A percentile compares a stretch with the other conserved stretches of the same genome.
These are phyloP conservation scores for Funneliformis caledonium DNA, from an alignment of 371 early-diverging fungal genomes.

Conservation along the genomic window DNA sequence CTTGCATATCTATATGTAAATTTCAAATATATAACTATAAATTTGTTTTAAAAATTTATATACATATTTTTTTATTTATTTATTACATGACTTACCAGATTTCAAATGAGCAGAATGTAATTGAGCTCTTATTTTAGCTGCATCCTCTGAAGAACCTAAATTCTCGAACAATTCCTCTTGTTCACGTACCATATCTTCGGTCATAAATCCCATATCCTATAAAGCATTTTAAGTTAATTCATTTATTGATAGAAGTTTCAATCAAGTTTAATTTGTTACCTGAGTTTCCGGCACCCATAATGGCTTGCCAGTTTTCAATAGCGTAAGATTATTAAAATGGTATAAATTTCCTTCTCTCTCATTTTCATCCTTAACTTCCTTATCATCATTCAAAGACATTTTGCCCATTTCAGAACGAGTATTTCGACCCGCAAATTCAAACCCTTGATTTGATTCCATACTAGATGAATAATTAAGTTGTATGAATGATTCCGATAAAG, in stretches of 20 bases:
- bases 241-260: conserved; percentile 14
- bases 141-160: conserved; percentile 74
- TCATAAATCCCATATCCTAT: conserved; percentile 80
- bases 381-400: conserved; percentile 33
- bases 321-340: conserved; percentile 49
- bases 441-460: conserved; percentile 47
- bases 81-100: conserved; percentile 55
- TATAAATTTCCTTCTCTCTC: conserved; percentile 48
- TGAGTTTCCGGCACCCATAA: conserved; percentile 77
- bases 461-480: conserved; percentile 55
- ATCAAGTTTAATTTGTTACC: conserved; percentile 42
- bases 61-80: no score
- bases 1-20: conserved; percentile 55
- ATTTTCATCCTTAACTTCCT: conserved; percentile 47
- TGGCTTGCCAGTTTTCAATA: conserved; percentile 61
- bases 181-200: conserved; percentile 88
- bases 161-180: conserved; percentile 79
- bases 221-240: conserved; percentile 1
- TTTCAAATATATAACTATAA: not conserved
- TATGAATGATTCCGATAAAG: conserved; percentile 55
- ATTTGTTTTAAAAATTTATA: no score
- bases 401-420: conserved; percentile 1
- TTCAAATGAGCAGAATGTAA: conserved; percentile 81
- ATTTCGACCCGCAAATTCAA: conserved; percentile 39
- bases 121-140: conserved; percentile 75